phyloP scores from a whole-genome alignment of 306 rosid species.

The Senna tora region DNA sequence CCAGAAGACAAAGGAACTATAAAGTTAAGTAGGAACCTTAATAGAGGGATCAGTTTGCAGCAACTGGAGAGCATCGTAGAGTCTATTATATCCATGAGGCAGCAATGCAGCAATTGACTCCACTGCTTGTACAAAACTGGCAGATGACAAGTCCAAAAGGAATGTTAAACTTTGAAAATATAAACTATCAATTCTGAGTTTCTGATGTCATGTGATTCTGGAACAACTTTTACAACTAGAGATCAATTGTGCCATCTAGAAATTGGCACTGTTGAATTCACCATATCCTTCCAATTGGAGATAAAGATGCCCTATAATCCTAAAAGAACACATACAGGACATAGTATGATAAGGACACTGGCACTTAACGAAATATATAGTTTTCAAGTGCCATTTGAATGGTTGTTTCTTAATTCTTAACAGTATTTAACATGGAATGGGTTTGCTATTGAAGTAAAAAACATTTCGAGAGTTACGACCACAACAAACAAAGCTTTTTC shows the following conservation, averaged over 20 bases:
- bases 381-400: background rate
- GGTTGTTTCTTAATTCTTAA: background rate
- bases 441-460: background rate
- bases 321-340: too few relatives aligned
- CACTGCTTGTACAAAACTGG: constrained; percentile 53
- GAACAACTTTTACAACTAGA: background rate
- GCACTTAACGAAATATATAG: background rate
- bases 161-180: background rate
- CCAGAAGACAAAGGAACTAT: background rate
- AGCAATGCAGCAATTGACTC: constrained; percentile 44
- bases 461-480: too few relatives aligned
- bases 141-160: constrained; percentile 37
- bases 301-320: background rate
- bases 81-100: constrained; percentile 49
- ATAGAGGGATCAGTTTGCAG: constrained; percentile 58
- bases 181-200: background rate
- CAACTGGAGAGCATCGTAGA: constrained; percentile 55
- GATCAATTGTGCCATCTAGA: background rate
- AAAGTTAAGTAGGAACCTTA: constrained; percentile 48
- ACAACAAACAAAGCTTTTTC: too few relatives aligned
- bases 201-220: background rate
- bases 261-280: background rate
- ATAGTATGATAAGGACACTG: background rate
- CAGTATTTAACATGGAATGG: background rate
- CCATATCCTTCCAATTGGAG: background rate